These are phyloP conservation scores for Solioccasus polychromus DNA, from an alignment of 768 basidiomycete species.

Conservation along the genomic window DNA sequence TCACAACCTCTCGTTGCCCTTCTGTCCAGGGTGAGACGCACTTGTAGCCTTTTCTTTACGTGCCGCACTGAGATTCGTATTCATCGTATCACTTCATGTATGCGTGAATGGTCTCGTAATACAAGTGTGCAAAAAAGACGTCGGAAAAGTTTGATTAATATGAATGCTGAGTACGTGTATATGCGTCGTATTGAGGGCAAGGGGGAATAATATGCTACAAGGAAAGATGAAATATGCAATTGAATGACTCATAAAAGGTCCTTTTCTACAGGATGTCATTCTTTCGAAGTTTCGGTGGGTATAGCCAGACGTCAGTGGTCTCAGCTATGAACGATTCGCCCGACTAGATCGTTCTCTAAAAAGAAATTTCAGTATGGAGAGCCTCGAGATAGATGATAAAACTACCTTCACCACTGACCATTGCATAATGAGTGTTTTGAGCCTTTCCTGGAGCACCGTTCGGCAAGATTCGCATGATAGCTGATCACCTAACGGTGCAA, in stretches of 20 bases:
- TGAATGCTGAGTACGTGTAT: conserved; percentile 1
- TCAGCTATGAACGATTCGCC: not conserved
- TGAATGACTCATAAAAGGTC: not conserved
- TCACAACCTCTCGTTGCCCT: not conserved
- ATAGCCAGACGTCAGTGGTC: conserved; percentile 3
- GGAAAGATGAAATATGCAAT: conserved; percentile 3
- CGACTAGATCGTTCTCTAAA: conserved; percentile 55
- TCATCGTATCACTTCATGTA: conserved; percentile 14
- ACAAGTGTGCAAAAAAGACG: conserved; percentile 5
- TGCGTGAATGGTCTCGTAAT: conserved; percentile 6
- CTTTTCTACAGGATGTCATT: not conserved
- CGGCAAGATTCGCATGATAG: conserved; percentile 70
- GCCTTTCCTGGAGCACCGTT: conserved; percentile 56
- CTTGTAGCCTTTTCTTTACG: not conserved
- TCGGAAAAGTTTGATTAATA: not conserved
- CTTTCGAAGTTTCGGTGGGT: not conserved
- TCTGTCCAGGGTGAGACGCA: no score
- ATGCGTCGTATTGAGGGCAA: not conserved
- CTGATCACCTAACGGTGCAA: conserved; percentile 67
- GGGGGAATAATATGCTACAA: conserved; percentile 2
- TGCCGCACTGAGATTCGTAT: not conserved
- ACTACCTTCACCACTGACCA: conserved; percentile 78
- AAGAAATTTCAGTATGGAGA: conserved; percentile 8
- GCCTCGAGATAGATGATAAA: not conserved
- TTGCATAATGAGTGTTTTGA: conserved; percentile 65